These are phyloP conservation scores for Thelonectria discophora DNA, from an alignment of 2,329 filamentous ascomycete genomes.

Conservation along the genomic window DNA sequence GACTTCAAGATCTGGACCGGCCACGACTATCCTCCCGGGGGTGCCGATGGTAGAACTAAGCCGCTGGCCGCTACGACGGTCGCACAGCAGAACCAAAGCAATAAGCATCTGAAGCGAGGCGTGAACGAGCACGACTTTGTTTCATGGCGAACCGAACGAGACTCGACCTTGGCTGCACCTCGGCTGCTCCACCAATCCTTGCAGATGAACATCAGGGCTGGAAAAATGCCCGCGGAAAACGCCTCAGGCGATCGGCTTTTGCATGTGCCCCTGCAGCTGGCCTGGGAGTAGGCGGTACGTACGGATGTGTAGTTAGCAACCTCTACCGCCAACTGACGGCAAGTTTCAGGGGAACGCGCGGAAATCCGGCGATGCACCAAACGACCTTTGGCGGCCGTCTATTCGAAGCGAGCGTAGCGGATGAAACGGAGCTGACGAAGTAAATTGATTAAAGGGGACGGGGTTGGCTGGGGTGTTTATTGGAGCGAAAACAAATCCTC, in stretches of 20 bases:
- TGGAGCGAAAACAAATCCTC: slow-evolving; percentile 21
- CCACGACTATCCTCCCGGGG: slow-evolving; percentile 58
- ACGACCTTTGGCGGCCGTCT: neutral
- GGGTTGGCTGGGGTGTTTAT: slow-evolving; percentile 5
- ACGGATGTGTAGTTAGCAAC: too few species aligned
- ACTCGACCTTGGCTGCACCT: slow-evolving; percentile 52
- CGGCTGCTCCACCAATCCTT: slow-evolving; percentile 57
- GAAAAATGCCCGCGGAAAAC: slow-evolving; percentile 47
- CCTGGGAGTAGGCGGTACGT: neutral
- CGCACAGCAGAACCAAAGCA: slow-evolving; percentile 51
- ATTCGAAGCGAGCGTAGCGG: neutral
- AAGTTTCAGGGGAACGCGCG: neutral
- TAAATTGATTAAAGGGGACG: slow-evolving; percentile 5
- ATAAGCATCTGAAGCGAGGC: slow-evolving; percentile 56
- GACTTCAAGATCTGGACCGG: slow-evolving; percentile 59
- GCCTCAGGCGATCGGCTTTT: neutral
- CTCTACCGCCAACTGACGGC: neutral
- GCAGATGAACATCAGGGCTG: slow-evolving; percentile 60
- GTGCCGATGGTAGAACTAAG: slow-evolving; percentile 40
- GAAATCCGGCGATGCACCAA: neutral
- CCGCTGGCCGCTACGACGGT: slow-evolving; percentile 55
- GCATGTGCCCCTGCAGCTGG: neutral
- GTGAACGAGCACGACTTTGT: slow-evolving; percentile 54
- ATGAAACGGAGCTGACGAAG: slow-evolving; percentile 5
- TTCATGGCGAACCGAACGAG: slow-evolving; percentile 51